Percentiles rank a stretch among this genome's conserved stretches.
These are phyloP conservation scores for Neopestalotiopsis sp. DNA, from an alignment of 2,329 filamentous ascomycete species.

Conservation along the genomic window DNA sequence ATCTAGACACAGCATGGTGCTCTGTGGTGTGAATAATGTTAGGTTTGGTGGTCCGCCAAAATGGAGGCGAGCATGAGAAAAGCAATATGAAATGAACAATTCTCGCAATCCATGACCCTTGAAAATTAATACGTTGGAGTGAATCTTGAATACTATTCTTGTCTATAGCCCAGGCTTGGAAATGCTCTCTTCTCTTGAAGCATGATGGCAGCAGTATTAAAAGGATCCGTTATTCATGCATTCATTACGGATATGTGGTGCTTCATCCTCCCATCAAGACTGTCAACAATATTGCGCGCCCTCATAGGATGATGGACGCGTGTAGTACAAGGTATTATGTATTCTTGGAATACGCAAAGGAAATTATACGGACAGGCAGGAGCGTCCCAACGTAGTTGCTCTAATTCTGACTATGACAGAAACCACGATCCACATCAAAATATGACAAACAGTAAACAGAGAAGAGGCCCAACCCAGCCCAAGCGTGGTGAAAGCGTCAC, in stretches of 20 bases:
- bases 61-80: neutral
- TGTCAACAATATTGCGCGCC: too few relatives aligned
- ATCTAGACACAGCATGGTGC: neutral
- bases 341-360: neutral
- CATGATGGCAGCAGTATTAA: too few relatives aligned
- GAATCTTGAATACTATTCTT: too few relatives aligned
- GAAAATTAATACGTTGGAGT: too few relatives aligned
- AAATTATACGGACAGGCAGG: neutral
- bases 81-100: neutral
- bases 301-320: too few relatives aligned
- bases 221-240: too few relatives aligned
- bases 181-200: too few relatives aligned
- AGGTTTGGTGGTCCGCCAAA: neutral
- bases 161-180: too few relatives aligned
- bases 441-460: neutral
- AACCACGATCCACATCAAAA: neutral
- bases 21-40: neutral
- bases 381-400: neutral
- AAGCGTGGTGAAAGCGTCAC: neutral
- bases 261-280: too few relatives aligned
- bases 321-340: neutral
- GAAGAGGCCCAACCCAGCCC: neutral
- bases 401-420: neutral
- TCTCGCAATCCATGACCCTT: too few relatives aligned
- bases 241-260: too few relatives aligned